Base-by-base conservation (phyloP, 768 basidiomycete genomes). In the Candolleomyces eurysporus region DNA sequence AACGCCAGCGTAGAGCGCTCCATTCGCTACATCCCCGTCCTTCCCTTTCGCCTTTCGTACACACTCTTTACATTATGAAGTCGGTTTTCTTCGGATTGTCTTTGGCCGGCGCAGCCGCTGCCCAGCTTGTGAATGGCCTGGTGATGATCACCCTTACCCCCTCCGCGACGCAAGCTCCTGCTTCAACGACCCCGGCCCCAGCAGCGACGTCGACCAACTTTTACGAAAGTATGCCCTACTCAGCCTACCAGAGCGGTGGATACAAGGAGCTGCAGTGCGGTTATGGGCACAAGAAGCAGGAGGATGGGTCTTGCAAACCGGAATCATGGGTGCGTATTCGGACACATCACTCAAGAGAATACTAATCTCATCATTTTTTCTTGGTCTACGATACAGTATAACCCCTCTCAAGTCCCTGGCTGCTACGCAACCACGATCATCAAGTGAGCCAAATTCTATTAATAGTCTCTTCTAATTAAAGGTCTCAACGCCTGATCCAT, bases 1-100 rank as follows among this genome's bases (percentile, higher is more conserved):
- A 60, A 77, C 74, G 75, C 74, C 74, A 84, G 88, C 87, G 87
- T 89, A 84, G 87, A 90, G 77, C 87, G 88, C 88, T 54, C 86
- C 69, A 62, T 74, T 72, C 69, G 68, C 70, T 72, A 73, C 72
- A 75, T 71, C 72, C 76, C 75, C 70, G 65, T 67, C 60, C 73
- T 68, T 75, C 69, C 69, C 67, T 75, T 71, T 76, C 72, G 74
- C 74, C 68, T 70, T 67, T 69, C 63, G 17, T 56, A 6, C 60
- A 53, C 49, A 22, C 78, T 72, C 78, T 79, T 68, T 79, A 81
- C 72, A 82, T 78, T 69, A 89, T 90, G 85, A 84, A 84, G 75
- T 84, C 86, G 69, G 76, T 85, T 59, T 68, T 85, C 68, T 71
- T 88, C 64, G 80, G 80, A 72, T 79, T 89, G 69, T 81, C 84